Base-by-base conservation (phyloP, 1,139 yeast genomes). In the Williopsis jadinii region DNA sequence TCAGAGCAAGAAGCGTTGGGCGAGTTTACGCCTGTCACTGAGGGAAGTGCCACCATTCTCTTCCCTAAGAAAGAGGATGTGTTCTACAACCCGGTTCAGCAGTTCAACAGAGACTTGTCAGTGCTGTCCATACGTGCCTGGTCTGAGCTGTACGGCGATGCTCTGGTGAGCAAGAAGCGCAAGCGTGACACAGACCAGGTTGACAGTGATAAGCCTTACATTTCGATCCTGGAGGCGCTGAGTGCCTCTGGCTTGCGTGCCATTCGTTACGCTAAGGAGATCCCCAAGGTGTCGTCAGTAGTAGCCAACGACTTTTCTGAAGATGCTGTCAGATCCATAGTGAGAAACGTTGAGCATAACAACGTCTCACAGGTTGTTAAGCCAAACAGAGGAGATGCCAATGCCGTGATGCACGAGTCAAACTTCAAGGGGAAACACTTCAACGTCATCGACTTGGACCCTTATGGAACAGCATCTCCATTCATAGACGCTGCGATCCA, bases 391-490 rank as follows among this genome's bases (percentile, higher is more conserved):
- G 96, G 92, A 19, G 97, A 92, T 64, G 98, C 98, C 26, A 86
- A 84, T 50, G 77, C 77, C 38, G 77, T 73, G 58, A 87, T 92
- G 96, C 73, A 80, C 41, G 60, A 65, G 24, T 66, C 68, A 39
- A 68, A 71, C 41, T 59, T 72, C 1, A 59, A 64, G 28, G 66
- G 64, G 19, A 62, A 56, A 37, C 70, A 71, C 41, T 84, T 83
- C 63, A 95, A 92, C 57, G 85, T 86, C 10, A 78, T 94, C 43
- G 99, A 92, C 63, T 71, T 92, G 43, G 99, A 92, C 59, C 99
- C 99, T 0, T 92, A 92, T 59, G 99, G 99, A 15, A 84, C 97
- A 0, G 98, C 97, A 0, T 77, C 96, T 1, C 97, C 97, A 6
- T 92, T 92, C 58, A 71, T 92, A 33, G 98, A 92, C 59, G 76